Percentiles rank a stretch among this genome's conserved stretches.
These are phyloP conservation scores for Auricularia sp. DNA, from an alignment of 768 basidiomycete species.

Conservation along the genomic window DNA sequence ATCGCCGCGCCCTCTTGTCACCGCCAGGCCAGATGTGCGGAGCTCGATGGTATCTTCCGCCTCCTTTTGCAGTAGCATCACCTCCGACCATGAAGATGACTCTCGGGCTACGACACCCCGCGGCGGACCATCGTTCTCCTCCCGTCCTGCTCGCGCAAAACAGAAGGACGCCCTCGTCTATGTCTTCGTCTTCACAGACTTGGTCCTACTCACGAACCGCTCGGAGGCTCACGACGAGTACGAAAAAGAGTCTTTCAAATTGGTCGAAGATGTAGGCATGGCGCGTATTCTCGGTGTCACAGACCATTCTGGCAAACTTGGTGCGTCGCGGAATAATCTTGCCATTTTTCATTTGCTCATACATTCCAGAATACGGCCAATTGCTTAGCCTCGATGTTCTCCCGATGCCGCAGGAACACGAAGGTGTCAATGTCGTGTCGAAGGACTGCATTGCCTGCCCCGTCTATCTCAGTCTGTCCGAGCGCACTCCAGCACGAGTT, in stretches of 20 bases:
- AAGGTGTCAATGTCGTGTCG: constrained; percentile 20
- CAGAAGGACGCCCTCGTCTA: constrained; percentile 19
- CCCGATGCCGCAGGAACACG: constrained; percentile 31
- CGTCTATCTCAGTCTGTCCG: constrained; percentile 26
- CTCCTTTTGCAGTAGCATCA: neutral
- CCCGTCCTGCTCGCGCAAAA: neutral
- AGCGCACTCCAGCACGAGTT: constrained; percentile 15
- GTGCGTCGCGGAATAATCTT: constrained; percentile 8
- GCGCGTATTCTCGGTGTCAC: constrained; percentile 38
- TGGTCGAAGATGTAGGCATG: constrained; percentile 38
- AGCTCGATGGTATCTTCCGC: neutral
- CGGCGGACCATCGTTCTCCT: constrained; percentile 5
- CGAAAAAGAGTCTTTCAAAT: constrained; percentile 27
- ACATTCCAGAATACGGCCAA: constrained; percentile 15
- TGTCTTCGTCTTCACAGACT: constrained; percentile 55
- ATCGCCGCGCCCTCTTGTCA: neutral
- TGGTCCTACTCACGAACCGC: constrained; percentile 50
- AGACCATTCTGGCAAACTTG: constrained; percentile 25
- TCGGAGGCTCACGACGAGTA: constrained; percentile 6
- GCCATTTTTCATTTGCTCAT: neutral
- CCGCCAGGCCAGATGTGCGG: neutral
- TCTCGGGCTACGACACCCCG: neutral
- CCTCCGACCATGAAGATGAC: neutral
- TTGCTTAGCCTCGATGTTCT: constrained; percentile 41
- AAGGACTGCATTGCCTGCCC: constrained; percentile 24